phyloP scores from a whole-genome alignment of 495 filamentous ascomycete genomes.

The Penicillium odoratum region DNA sequence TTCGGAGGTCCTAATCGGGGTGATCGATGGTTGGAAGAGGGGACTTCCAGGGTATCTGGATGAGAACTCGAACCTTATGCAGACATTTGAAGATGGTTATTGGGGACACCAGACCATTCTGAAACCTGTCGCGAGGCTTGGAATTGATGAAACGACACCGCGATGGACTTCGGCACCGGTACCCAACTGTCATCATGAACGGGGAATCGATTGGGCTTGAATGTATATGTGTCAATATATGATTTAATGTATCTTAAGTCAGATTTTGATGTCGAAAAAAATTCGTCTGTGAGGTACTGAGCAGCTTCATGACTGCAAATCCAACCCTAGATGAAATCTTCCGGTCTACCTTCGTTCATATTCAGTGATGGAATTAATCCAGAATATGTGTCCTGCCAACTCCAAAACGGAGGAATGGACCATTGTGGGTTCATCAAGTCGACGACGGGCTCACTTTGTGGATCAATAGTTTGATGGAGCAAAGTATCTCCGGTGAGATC shows the following conservation, averaged over 20 bases:
- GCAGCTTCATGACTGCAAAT: not conserved
- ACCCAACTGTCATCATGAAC: slow-evolving; percentile 22
- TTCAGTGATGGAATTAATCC: not conserved
- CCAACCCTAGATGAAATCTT: not conserved
- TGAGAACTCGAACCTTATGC: slow-evolving; percentile 28
- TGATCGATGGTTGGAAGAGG: slow-evolving; percentile 33
- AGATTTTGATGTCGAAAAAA: too few species aligned
- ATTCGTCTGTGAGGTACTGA: too few species aligned
- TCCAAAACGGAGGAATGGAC: slow-evolving; percentile 7
- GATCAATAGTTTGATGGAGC: not conserved
- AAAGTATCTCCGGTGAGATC: not conserved
- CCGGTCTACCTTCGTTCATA: not conserved
- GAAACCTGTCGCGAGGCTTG: slow-evolving; percentile 27
- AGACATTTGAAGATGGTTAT: slow-evolving; percentile 20
- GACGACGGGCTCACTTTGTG: not conserved
- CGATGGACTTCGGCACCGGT: slow-evolving; percentile 26
- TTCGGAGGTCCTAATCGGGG: slow-evolving; percentile 28
- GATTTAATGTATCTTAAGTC: not conserved
- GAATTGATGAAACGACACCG: slow-evolving; percentile 24
- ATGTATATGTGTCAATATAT: not conserved
- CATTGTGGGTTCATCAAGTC: not conserved
- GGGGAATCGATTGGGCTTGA: not conserved
- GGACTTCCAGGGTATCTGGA: slow-evolving; percentile 25
- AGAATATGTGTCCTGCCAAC: slow-evolving; percentile 14
- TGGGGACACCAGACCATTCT: slow-evolving; percentile 26